Percentiles rank a stretch among this genome's conserved stretches.
Evolutionary conservation across 129 eudicot species (phyloP).

Genomic region (Mikania micrantha): DNA sequence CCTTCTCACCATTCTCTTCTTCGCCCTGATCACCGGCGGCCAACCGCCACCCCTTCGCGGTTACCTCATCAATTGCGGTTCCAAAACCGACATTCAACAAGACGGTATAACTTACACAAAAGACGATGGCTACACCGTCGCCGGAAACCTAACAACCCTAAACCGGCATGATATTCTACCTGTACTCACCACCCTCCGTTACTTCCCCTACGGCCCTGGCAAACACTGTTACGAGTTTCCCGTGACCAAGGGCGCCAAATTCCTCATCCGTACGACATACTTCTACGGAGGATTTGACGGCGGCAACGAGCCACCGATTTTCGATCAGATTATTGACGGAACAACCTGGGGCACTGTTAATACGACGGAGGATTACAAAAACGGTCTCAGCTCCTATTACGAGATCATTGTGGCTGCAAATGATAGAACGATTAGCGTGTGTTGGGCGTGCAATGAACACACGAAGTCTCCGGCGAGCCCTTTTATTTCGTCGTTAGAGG

Average conservation of each 20-base stretch:
- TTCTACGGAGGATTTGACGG: conserved; percentile 81
- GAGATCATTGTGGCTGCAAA: conserved; percentile 54
- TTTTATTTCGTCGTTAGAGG: conserved; percentile 59
- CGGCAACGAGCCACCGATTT: conserved; percentile 60
- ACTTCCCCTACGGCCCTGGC: conserved; percentile 40
- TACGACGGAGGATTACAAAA: conserved; percentile 66
- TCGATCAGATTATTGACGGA: conserved; percentile 82
- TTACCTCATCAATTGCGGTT: conserved; percentile 66
- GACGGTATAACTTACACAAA: conserved; percentile 42
- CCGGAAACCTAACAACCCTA: conserved; percentile 50
- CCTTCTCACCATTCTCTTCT: conserved; percentile 44
- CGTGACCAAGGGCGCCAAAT: conserved; percentile 41
- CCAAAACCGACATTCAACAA: conserved; percentile 26
- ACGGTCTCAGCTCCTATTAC: conserved; percentile 58
- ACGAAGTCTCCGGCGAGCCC: conserved; percentile 44
- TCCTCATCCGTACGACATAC: conserved; percentile 62
- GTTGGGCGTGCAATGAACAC: conserved; percentile 57
- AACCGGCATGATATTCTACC: conserved; percentile 36
- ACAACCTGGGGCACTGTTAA: conserved; percentile 70
- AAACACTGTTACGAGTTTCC: conserved; percentile 61
- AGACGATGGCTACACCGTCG: conserved; percentile 38
- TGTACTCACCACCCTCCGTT: conserved; percentile 45
- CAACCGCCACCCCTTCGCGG: conserved; percentile 33
- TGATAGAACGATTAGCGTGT: conserved; percentile 37
- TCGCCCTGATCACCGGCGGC: conserved; percentile 17